These are phyloP conservation scores for Diatrype stigma DNA, from an alignment of 2,329 filamentous ascomycete genomes.

Conservation along the genomic window DNA sequence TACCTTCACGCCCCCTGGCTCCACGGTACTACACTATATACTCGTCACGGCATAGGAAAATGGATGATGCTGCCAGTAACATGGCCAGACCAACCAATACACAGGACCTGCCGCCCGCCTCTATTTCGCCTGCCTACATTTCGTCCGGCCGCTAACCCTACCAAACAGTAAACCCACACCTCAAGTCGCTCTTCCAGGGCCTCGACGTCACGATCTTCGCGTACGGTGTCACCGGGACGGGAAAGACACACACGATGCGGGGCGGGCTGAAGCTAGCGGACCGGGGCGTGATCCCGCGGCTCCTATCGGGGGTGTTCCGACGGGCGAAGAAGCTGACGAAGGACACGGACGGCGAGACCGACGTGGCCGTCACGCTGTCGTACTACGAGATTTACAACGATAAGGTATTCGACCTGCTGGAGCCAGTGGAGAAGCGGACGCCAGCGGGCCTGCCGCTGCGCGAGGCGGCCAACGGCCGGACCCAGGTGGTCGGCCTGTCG, in stretches of 20 bases:
- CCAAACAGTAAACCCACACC: slow-evolving; percentile 70
- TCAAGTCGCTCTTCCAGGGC: slow-evolving; percentile 89
- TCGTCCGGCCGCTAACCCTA: too few species aligned
- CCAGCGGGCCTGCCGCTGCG: slow-evolving; percentile 75
- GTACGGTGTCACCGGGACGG: slow-evolving; percentile 88
- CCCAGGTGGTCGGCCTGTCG: slow-evolving; percentile 78
- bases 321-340: slow-evolving; percentile 80
- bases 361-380: slow-evolving; percentile 71
- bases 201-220: slow-evolving; percentile 87
- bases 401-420: slow-evolving; percentile 87
- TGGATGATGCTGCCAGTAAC: background rate
- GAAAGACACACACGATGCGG: slow-evolving; percentile 95
- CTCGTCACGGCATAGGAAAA: too few species aligned
- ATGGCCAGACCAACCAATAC: slow-evolving; percentile 7
- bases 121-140: too few species aligned
- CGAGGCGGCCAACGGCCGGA: slow-evolving; percentile 82
- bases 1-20: slow-evolving; percentile 2
- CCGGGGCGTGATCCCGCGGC: slow-evolving; percentile 79
- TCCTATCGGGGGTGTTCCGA: slow-evolving; percentile 82
- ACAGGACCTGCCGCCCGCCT: background rate
- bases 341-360: slow-evolving; percentile 66
- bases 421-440: slow-evolving; percentile 81
- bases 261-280: slow-evolving; percentile 83
- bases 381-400: slow-evolving; percentile 99
- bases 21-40: background rate